phyloP scores from a whole-genome alignment of 352 stramenopile species.

The Nothophytophthora sp. region DNA sequence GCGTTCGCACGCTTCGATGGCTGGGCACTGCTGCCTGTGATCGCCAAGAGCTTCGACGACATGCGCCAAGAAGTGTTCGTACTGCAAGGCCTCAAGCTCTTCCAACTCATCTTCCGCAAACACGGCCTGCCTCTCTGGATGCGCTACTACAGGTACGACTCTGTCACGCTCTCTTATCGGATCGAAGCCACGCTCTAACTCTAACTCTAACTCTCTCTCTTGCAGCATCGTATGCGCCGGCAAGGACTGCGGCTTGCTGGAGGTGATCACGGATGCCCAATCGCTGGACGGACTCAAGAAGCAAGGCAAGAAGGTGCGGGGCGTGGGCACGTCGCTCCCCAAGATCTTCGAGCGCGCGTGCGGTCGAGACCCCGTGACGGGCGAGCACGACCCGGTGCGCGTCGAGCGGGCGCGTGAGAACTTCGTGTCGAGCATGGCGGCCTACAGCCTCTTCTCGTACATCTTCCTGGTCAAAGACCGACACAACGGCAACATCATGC shows the following conservation, averaged over 20 bases:
- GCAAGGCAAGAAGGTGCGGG: constrained; percentile 50
- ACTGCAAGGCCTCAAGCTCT: constrained; percentile 94
- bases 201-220: background rate
- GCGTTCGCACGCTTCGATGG: constrained; percentile 58
- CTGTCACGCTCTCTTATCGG: background rate
- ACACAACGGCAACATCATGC: constrained; percentile 99
- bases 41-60: constrained; percentile 98
- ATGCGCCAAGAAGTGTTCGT: constrained; percentile 97
- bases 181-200: no score
- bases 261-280: constrained; percentile 95
- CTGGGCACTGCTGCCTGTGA: constrained; percentile 91
- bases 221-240: constrained; percentile 92
- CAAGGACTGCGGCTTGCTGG: constrained; percentile 92
- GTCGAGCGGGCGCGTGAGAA: constrained; percentile 88
- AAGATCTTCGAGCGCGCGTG: constrained; percentile 60
- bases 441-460: constrained; percentile 97
- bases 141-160: constrained; percentile 90
- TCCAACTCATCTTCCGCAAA: constrained; percentile 93
- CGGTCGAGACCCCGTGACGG: constrained; percentile 38
- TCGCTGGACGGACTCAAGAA: constrained; percentile 97
- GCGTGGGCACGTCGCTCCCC: constrained; percentile 28
- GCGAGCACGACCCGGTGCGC: constrained; percentile 38
- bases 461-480: constrained; percentile 98
- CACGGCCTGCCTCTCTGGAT: constrained; percentile 91
- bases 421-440: constrained; percentile 95